phyloP scores from a whole-genome alignment of 2,329 filamentous ascomycete genomes.

The Trichothecium roseum region DNA sequence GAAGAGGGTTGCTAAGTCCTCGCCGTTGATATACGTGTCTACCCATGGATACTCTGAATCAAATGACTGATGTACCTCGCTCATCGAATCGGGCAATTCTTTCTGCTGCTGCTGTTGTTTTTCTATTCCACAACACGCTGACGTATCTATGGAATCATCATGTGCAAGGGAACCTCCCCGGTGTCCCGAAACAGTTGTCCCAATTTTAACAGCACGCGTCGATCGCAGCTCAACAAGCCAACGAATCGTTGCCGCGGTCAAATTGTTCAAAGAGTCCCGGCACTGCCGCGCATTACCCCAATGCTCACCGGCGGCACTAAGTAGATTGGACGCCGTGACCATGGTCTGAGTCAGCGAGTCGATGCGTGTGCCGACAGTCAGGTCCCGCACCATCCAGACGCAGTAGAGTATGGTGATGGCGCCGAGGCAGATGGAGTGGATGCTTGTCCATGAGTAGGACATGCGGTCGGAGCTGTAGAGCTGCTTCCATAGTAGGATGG shows the following conservation, averaged over 20 bases:
- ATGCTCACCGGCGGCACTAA: constrained; percentile 40
- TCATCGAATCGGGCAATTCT: no score
- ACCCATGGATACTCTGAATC: no score
- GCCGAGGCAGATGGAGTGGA: constrained; percentile 36
- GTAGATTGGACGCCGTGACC: constrained; percentile 29
- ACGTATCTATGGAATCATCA: no score
- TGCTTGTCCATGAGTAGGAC: constrained; percentile 34
- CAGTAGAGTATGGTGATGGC: constrained; percentile 41
- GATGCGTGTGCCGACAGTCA: constrained; percentile 24
- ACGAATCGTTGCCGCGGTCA: constrained; percentile 22
- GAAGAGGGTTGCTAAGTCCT: no score
- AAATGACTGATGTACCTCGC: no score
- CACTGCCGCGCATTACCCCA: constrained; percentile 38
- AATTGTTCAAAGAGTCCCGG: constrained; percentile 30
- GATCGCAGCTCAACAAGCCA: no score
- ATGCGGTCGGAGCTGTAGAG: constrained; percentile 34
- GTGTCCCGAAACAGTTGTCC: no score
- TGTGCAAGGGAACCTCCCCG: no score
- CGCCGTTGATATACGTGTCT: no score
- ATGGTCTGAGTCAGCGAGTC: constrained; percentile 30
- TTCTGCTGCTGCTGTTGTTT: no score
- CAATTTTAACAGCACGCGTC: no score
- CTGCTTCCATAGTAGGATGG: constrained; percentile 27
- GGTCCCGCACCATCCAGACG: constrained; percentile 32
- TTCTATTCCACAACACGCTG: no score